Evolutionary conservation across 257 asterid genomes (phyloP), one percentile per base, ranked within the genome.

Genomic region (Solanum tarijense): DNA sequence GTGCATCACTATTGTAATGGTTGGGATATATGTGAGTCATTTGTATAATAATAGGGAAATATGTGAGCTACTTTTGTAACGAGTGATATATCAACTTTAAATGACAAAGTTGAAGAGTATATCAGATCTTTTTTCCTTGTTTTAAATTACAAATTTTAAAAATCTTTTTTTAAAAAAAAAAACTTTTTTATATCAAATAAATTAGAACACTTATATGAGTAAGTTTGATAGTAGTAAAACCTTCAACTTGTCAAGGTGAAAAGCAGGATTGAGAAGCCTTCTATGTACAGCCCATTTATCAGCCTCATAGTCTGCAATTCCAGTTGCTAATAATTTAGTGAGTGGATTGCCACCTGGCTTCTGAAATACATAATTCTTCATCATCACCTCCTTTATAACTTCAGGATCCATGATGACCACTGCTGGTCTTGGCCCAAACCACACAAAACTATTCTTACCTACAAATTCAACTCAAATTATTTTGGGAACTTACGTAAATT

Each of bases 261-360:
- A 92, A 69, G 93, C 93, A 23, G 93, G 91, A 85, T 91, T 92
- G 21, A 92, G 58, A 3, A 91, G 69, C 43, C 32, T 87, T 90
- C 89, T 88, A 27, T 91, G 94, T 86, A 89, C 89, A 7, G 91
- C 90, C 94, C 93, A 92, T 84, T 92, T 87, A 20, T 92, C 94
- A 4, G 39, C 32, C 3, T 92, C 92, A 12, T 88, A 76, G 2
- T 76, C 23, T 2, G 85, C 89, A 1, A 88, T 0, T 36, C 94
- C 94, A 78, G 29, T 83, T 68, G 88, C 90, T 11, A 90, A 55
- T 36, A 87, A 39, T 7, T 72, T 88, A 12, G 32, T 79, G 8
- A 88, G 46, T 31, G 94, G 91, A 74, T 85, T 85, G 58, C 31
- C 31, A 1, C 58, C 31, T 3, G 86, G 73, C 90, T 90, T 92